phyloP scores from a whole-genome alignment of 768 basidiomycete genomes.

The Paxillus rubicundulus region DNA sequence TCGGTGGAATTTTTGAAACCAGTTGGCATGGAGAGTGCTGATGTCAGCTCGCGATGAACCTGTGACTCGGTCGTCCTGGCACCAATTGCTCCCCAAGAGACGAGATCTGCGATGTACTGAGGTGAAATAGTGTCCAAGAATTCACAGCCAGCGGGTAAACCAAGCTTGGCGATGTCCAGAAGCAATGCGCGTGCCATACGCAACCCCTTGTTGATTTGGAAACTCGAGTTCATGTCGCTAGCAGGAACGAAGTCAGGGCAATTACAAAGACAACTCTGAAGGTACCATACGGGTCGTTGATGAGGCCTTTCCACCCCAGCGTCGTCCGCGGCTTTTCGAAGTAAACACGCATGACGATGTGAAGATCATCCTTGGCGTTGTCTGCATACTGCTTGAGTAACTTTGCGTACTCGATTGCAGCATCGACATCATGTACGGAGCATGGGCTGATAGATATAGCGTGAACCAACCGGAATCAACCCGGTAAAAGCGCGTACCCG shows the following conservation, averaged over 20 bases:
- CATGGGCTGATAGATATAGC: slow-evolving; percentile 60
- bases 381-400: slow-evolving; percentile 80
- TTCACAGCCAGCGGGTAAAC: slow-evolving; percentile 94
- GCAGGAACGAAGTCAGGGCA: not conserved
- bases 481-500: slow-evolving; percentile 48
- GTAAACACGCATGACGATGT: slow-evolving; percentile 98
- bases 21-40: slow-evolving; percentile 89
- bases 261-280: not conserved
- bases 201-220: slow-evolving; percentile 96
- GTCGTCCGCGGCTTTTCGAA: slow-evolving; percentile 97
- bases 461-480: slow-evolving; percentile 9
- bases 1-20: slow-evolving; percentile 99
- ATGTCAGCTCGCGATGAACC: slow-evolving; percentile 86
- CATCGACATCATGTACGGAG: slow-evolving; percentile 87
- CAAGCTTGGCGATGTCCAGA: slow-evolving; percentile 85
- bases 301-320: slow-evolving; percentile 98
- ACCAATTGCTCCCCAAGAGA: slow-evolving; percentile 96
- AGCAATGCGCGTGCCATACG: slow-evolving; percentile 84
- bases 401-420: slow-evolving; percentile 84
- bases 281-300: slow-evolving; percentile 76
- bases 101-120: slow-evolving; percentile 92
- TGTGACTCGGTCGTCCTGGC: slow-evolving; percentile 91
- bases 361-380: slow-evolving; percentile 74
- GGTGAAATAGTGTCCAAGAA: slow-evolving; percentile 79
- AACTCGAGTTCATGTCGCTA: slow-evolving; percentile 79